A percentile compares a stretch with the other conserved stretches of the same genome.
Evolutionary conservation across 768 basidiomycete species (phyloP).

Genomic region (Chalciporus piperatus): DNA sequence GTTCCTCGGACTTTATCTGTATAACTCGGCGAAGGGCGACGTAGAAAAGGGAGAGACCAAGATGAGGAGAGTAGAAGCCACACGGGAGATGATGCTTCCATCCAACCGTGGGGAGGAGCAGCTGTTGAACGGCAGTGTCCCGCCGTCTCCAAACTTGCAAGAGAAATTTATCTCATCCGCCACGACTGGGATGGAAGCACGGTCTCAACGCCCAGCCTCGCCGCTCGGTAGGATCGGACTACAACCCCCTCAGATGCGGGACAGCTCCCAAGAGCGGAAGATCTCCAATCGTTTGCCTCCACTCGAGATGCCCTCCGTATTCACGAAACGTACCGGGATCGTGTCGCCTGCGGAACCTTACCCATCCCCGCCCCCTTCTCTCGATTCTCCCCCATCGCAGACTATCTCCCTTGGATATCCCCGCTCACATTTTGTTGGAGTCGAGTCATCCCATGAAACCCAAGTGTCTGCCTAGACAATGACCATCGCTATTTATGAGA

Average conservation of each 20-base stretch:
- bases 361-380: slow-evolving; percentile 46
- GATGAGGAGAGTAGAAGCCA: slow-evolving; percentile 73
- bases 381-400: slow-evolving; percentile 23
- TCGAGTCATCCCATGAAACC: slow-evolving; percentile 11
- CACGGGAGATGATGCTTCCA: slow-evolving; percentile 66
- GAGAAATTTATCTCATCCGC: slow-evolving; percentile 11
- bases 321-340: slow-evolving; percentile 22
- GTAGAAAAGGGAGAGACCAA: slow-evolving; percentile 92
- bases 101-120: slow-evolving; percentile 59
- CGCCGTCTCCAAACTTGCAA: slow-evolving; percentile 12
- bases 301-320: slow-evolving; percentile 14
- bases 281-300: slow-evolving; percentile 16
- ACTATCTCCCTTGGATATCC: slow-evolving; percentile 13
- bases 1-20: slow-evolving; percentile 90
- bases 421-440: neutral
- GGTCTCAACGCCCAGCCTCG: slow-evolving; percentile 9
- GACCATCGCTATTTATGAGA: slow-evolving; percentile 24
- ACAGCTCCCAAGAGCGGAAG: slow-evolving; percentile 16
- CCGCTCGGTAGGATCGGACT: slow-evolving; percentile 1
- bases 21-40: slow-evolving; percentile 90
- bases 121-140: slow-evolving; percentile 44
- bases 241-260: slow-evolving; percentile 3
- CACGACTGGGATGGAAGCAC: slow-evolving; percentile 26
- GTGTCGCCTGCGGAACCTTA: slow-evolving; percentile 40
- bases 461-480: slow-evolving; percentile 17